A percentile compares a stretch with the other conserved stretches of the same genome.
Evolutionary conservation across 306 rosid genomes (phyloP).

Genomic region (Quercus alba): DNA sequence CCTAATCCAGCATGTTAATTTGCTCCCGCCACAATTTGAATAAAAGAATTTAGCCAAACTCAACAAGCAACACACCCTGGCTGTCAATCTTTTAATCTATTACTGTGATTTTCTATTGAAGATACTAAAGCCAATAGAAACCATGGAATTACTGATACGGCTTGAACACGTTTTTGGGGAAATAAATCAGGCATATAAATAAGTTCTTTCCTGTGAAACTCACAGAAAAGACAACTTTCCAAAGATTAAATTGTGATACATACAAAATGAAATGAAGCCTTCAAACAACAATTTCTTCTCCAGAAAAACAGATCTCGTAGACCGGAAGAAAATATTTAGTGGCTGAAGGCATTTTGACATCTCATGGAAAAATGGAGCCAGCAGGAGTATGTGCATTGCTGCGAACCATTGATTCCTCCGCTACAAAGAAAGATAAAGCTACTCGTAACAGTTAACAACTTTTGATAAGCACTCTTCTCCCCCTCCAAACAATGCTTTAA

Average conservation of each 20-base stretch:
- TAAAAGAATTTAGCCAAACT: too few relatives aligned
- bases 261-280: not conserved
- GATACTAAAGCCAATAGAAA: not conserved
- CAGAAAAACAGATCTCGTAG: not conserved
- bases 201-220: not conserved
- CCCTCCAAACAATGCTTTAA: conserved; percentile 6
- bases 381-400: conserved; percentile 1
- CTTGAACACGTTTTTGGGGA: not conserved
- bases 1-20: too few relatives aligned
- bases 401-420: conserved; percentile 8
- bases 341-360: not conserved
- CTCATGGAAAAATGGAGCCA: conserved; percentile 17
- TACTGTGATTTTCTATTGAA: not conserved
- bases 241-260: not conserved
- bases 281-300: not conserved
- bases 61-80: not conserved
- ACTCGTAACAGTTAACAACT: not conserved
- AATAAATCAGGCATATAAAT: not conserved
- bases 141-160: not conserved
- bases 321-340: not conserved
- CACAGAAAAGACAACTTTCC: not conserved
- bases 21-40: too few relatives aligned
- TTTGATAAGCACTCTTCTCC: not conserved
- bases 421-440: not conserved
- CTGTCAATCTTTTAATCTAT: not conserved